Percentiles rank a stretch among this genome's conserved stretches.
Conservation (phyloP, 805 yeast species). For the Yarrowia sp. region DNA sequence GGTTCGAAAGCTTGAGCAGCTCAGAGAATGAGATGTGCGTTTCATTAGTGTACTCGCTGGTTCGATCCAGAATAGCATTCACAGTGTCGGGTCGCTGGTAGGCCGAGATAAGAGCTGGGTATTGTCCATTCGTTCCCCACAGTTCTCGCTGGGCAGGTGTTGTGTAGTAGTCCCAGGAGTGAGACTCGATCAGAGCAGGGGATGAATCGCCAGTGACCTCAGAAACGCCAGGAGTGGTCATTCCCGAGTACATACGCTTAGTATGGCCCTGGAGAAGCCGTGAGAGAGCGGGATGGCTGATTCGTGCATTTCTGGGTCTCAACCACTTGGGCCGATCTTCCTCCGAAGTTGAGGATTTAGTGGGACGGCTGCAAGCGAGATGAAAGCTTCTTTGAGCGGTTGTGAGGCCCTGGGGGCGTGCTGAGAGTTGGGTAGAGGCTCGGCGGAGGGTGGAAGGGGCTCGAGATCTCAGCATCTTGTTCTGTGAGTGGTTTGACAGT, state of each 20-base stretch:
- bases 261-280: background rate
- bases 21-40: conserved; percentile 24
- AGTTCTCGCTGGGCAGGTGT: conserved; percentile 7
- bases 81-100: conserved; percentile 14
- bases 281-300: background rate
- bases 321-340: conserved; percentile 22
- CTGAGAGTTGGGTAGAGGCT: conserved; percentile 17
- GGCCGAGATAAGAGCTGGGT: conserved; percentile 26
- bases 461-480: conserved; percentile 28
- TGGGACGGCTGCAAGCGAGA: conserved; percentile 19
- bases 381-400: conserved; percentile 22
- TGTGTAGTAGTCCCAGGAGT: conserved; percentile 36
- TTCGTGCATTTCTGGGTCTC: conserved; percentile 9
- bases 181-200: conserved; percentile 27
- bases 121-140: conserved; percentile 21
- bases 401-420: conserved; percentile 11
- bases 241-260: conserved; percentile 20
- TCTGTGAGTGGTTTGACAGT: background rate
- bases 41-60: conserved; percentile 3
- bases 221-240: conserved; percentile 6
- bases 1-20: conserved; percentile 27
- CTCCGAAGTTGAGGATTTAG: conserved; percentile 23
- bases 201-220: conserved; percentile 30
- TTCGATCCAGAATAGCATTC: conserved; percentile 8
- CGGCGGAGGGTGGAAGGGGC: conserved; percentile 17